Evolutionary conservation across 768 basidiomycete species (phyloP).

Genomic region (Pulveroboletus sp.): DNA sequence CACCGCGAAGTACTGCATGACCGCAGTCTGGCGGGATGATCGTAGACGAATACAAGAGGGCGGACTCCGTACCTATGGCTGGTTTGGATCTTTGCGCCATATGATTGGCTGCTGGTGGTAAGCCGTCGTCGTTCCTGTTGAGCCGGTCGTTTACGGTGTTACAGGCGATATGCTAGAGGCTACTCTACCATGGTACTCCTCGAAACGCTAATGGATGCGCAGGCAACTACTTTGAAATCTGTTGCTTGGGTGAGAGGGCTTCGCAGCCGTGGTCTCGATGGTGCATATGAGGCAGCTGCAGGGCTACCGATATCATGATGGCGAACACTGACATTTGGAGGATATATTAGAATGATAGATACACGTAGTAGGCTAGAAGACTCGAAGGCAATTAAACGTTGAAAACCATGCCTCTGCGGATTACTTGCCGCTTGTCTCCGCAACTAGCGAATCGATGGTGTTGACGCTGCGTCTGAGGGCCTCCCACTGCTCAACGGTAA

Average conservation of each 20-base stretch:
- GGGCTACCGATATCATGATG: slow-evolving; percentile 44
- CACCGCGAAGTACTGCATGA: slow-evolving; percentile 82
- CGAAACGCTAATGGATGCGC: slow-evolving; percentile 62
- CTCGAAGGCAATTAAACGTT: background rate
- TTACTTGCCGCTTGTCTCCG: slow-evolving; percentile 20
- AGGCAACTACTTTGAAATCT: slow-evolving; percentile 51
- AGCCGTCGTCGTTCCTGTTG: slow-evolving; percentile 23
- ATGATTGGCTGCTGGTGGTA: slow-evolving; percentile 73
- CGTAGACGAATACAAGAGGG: slow-evolving; percentile 45
- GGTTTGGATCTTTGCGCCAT: slow-evolving; percentile 45
- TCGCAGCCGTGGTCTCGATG: slow-evolving; percentile 51
- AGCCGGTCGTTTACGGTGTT: slow-evolving; percentile 3
- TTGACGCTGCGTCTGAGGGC: slow-evolving; percentile 41
- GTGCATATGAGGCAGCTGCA: slow-evolving; percentile 69
- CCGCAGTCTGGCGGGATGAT: slow-evolving; percentile 76
- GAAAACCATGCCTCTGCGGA: background rate
- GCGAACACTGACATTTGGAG: background rate
- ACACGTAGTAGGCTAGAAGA: background rate
- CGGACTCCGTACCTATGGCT: slow-evolving; percentile 46
- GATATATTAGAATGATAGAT: slow-evolving; percentile 4
- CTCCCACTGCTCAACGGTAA: slow-evolving; percentile 67
- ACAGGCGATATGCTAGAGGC: slow-evolving; percentile 56
- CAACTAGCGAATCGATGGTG: slow-evolving; percentile 53
- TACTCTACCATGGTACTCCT: slow-evolving; percentile 49
- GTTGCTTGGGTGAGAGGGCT: slow-evolving; percentile 67